phyloP scores from a whole-genome alignment of 768 basidiomycete genomes.

The Trametes coccinea region DNA sequence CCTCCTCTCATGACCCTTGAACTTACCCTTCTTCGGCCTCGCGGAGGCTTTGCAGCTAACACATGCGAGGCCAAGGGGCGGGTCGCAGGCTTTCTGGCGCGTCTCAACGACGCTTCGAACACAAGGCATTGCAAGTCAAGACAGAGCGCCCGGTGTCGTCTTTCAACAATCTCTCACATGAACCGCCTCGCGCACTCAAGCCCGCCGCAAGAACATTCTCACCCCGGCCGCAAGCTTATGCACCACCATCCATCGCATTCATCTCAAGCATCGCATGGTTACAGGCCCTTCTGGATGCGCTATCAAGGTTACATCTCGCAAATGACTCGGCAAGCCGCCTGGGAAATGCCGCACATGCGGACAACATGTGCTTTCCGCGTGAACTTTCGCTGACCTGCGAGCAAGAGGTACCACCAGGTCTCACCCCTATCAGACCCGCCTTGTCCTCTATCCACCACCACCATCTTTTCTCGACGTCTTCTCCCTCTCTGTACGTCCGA shows the following conservation, averaged over 20 bases:
- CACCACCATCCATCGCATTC: not conserved
- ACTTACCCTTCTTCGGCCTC: not conserved
- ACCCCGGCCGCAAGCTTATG: too few species aligned
- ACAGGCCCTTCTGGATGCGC: not conserved
- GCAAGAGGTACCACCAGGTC: not conserved
- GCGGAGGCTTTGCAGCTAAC: too few species aligned
- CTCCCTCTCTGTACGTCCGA: not conserved
- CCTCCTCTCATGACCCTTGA: not conserved
- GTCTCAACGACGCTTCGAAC: not conserved
- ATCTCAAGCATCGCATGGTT: too few species aligned
- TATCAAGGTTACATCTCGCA: not conserved
- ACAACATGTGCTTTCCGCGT: conserved; percentile 3
- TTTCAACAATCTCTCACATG: too few species aligned
- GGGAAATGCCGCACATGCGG: not conserved
- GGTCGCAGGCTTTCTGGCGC: too few species aligned
- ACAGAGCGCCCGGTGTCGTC: not conserved
- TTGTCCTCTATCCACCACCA: conserved; percentile 10
- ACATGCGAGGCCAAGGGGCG: too few species aligned
- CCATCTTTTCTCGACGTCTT: not conserved
- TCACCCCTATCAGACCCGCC: not conserved
- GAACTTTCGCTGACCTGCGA: not conserved
- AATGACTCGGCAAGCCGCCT: not conserved
- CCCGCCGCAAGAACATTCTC: too few species aligned
- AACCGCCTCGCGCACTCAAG: too few species aligned
- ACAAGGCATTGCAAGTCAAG: not conserved